Conservation (phyloP, 352 stramenopile genomes). For the Pythium phragmitis region DNA sequence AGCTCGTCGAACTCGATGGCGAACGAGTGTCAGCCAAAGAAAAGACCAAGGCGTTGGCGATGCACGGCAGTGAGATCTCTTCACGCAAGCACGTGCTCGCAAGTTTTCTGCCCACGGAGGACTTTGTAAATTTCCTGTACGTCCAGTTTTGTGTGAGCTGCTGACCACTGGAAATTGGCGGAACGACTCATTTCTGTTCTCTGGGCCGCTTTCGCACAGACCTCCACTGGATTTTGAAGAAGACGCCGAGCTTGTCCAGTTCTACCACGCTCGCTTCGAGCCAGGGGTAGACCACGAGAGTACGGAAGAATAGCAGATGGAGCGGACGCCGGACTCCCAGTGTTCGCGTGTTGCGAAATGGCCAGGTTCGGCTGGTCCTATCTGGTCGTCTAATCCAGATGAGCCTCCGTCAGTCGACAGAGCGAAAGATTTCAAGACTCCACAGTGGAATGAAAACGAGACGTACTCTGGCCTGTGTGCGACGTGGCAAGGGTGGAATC, state of each 20-base stretch:
- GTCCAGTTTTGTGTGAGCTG: constrained; percentile 14
- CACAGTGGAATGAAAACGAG: no score
- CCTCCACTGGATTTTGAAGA: constrained; percentile 42
- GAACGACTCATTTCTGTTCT: constrained; percentile 4
- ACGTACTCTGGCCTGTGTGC: no score
- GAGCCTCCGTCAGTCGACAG: no score
- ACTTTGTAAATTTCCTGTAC: constrained; percentile 75
- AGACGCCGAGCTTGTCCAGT: constrained; percentile 17
- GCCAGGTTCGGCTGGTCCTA: neutral
- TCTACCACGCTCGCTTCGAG: constrained; percentile 13
- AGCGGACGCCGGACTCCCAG: no score
- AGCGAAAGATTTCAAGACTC: no score
- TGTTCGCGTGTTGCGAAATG: no score
- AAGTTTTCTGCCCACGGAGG: constrained; percentile 45
- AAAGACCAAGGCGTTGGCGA: constrained; percentile 72
- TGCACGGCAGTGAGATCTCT: constrained; percentile 68
- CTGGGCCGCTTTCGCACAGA: constrained; percentile 17
- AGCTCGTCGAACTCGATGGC: constrained; percentile 53
- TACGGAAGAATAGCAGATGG: neutral
- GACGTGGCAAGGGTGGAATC: no score
- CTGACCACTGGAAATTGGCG: neutral
- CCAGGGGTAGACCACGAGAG: neutral
- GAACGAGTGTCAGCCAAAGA: constrained; percentile 61
- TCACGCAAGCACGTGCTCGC: constrained; percentile 56
- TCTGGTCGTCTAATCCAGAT: no score